Conservation (phyloP, 345 rosid genomes). For the Ceriops decandra region DNA sequence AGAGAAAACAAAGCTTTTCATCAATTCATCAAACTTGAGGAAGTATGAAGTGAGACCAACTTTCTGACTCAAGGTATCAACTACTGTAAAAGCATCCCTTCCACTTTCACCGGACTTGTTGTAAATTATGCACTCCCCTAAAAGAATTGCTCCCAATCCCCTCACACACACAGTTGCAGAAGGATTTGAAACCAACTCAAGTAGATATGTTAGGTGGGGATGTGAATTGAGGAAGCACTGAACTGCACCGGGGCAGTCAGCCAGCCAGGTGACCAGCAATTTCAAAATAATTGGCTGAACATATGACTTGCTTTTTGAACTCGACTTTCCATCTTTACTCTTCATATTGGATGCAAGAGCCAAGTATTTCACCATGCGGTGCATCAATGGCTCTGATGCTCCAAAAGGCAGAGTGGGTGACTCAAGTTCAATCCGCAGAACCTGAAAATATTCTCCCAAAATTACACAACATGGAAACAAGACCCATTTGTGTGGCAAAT, state of each 20-base stretch:
- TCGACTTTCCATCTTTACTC: slow-evolving; percentile 65
- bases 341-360: slow-evolving; percentile 79
- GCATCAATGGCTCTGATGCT: slow-evolving; percentile 78
- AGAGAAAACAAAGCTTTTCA: slow-evolving; percentile 65
- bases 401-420: slow-evolving; percentile 71
- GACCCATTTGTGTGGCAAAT: background rate
- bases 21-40: slow-evolving; percentile 85
- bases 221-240: slow-evolving; percentile 84
- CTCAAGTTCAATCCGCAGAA: slow-evolving; percentile 68
- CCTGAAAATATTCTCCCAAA: slow-evolving; percentile 42
- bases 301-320: slow-evolving; percentile 37
- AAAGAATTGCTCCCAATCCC: slow-evolving; percentile 79
- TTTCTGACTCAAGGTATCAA: slow-evolving; percentile 86
- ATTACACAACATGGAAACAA: slow-evolving; percentile 6
- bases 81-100: slow-evolving; percentile 69
- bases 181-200: slow-evolving; percentile 69
- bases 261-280: slow-evolving; percentile 86
- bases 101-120: slow-evolving; percentile 70
- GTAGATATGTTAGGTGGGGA: slow-evolving; percentile 74
- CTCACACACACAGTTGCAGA: slow-evolving; percentile 61
- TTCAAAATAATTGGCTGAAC: slow-evolving; percentile 79
- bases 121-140: slow-evolving; percentile 81
- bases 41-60: slow-evolving; percentile 79
- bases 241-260: slow-evolving; percentile 75
- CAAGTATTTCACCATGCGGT: slow-evolving; percentile 81